Conservation (phyloP, 2,329 filamentous ascomycete species). For the Lasiodiplodia theobromae region DNA sequence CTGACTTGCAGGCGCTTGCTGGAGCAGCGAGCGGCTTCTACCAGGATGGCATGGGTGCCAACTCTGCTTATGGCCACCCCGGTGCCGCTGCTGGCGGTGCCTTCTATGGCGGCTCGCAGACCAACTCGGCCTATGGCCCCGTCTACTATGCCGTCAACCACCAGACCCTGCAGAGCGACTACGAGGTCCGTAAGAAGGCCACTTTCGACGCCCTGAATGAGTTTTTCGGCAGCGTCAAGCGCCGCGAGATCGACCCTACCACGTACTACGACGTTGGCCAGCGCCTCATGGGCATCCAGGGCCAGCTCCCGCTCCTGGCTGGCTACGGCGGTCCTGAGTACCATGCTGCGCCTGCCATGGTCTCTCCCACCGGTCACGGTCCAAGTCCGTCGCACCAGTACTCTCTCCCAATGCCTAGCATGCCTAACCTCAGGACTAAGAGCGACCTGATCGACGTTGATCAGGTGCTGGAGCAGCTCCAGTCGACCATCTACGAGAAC, state of each 20-base stretch:
- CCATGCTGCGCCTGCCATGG: conserved; percentile 60
- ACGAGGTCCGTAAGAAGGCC: conserved; percentile 77
- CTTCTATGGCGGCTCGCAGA: conserved; percentile 62
- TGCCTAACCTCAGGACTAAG: conserved; percentile 91
- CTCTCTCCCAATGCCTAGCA: conserved; percentile 81
- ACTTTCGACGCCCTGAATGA: conserved; percentile 83
- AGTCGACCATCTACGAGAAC: conserved; percentile 94
- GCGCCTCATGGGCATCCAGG: conserved; percentile 82
- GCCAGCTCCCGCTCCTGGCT: conserved; percentile 56
- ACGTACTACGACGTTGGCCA: conserved; percentile 94
- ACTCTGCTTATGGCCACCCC: conserved; percentile 55
- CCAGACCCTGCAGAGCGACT: conserved; percentile 71
- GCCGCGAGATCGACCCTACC: conserved; percentile 84
- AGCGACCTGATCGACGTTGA: conserved; percentile 93
- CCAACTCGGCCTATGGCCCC: conserved; percentile 66
- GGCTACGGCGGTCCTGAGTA: conserved; percentile 55
- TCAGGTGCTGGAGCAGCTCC: conserved; percentile 93
- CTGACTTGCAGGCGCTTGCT: conserved; percentile 58
- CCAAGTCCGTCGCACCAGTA: conserved; percentile 75
- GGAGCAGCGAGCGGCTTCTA: conserved; percentile 59
- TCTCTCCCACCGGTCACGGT: conserved; percentile 60
- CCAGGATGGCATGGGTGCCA: conserved; percentile 49
- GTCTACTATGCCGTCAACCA: conserved; percentile 79
- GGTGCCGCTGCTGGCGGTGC: conserved; percentile 57
- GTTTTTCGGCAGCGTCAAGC: conserved; percentile 93